phyloP scores from a whole-genome alignment of 2,329 filamentous ascomycete species.

The Harringtonia lauricola region DNA sequence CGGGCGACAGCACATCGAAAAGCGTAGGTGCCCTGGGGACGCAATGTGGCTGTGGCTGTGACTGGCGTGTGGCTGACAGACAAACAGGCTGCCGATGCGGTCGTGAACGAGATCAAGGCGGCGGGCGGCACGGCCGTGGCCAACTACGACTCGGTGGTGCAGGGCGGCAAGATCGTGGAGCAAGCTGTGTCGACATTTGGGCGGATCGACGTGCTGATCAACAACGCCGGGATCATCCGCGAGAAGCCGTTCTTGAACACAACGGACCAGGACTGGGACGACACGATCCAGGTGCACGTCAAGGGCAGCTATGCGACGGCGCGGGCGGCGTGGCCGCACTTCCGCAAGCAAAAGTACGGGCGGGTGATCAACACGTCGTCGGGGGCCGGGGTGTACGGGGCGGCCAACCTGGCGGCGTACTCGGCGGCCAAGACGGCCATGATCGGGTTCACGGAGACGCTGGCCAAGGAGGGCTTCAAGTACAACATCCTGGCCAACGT shows the following conservation, averaged over 20 bases:
- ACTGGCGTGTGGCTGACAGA: not conserved
- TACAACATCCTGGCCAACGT: constrained; percentile 97
- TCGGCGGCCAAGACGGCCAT: constrained; percentile 91
- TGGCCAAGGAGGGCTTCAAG: constrained; percentile 94
- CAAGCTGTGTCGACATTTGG: constrained; percentile 73
- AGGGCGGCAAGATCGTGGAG: constrained; percentile 89
- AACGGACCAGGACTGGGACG: constrained; percentile 92
- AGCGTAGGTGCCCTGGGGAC: no score
- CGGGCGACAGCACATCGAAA: constrained; percentile 3
- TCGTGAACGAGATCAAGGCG: constrained; percentile 73
- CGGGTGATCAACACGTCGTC: constrained; percentile 94
- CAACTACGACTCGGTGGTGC: constrained; percentile 92
- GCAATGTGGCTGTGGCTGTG: no score
- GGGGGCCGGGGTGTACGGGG: constrained; percentile 90
- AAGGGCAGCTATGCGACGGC: constrained; percentile 92
- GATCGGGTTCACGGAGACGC: constrained; percentile 94
- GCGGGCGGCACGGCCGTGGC: constrained; percentile 91
- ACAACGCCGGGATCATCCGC: constrained; percentile 93
- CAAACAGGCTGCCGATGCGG: constrained; percentile 64
- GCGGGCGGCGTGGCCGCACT: constrained; percentile 90
- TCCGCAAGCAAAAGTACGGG: constrained; percentile 97
- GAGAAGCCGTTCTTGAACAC: constrained; percentile 99
- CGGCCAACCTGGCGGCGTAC: constrained; percentile 94
- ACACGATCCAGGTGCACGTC: constrained; percentile 87
- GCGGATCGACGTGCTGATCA: constrained; percentile 88